These are phyloP conservation scores for Rhizopogon vinicolor DNA, from an alignment of 768 basidiomycete species.

Conservation along the genomic window DNA sequence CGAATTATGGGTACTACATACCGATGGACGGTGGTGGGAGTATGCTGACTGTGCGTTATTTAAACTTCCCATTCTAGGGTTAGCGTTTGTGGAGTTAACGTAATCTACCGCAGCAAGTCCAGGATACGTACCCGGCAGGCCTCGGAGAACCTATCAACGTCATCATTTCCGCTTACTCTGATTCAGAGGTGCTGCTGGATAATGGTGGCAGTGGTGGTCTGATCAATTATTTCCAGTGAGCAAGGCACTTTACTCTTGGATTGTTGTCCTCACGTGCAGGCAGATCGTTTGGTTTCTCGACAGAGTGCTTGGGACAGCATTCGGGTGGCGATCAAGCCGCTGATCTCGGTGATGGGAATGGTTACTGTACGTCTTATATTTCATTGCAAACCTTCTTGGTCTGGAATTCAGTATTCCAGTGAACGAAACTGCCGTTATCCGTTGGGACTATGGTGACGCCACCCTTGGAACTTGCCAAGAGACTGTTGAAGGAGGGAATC, in stretches of 20 bases:
- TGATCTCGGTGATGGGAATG: slow-evolving; percentile 81
- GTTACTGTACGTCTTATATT: slow-evolving; percentile 44
- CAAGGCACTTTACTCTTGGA: not conserved
- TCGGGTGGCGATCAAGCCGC: slow-evolving; percentile 63
- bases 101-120: slow-evolving; percentile 37
- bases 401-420: slow-evolving; percentile 32
- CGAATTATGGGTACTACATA: slow-evolving; percentile 50
- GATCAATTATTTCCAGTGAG: slow-evolving; percentile 78
- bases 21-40: slow-evolving; percentile 56
- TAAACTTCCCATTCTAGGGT: not conserved
- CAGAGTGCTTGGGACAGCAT: slow-evolving; percentile 85
- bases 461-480: slow-evolving; percentile 83
- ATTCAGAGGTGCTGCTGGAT: slow-evolving; percentile 60
- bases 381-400: not conserved
- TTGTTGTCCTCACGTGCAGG: not conserved
- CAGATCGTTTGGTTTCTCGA: slow-evolving; percentile 68
- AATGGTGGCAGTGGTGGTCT: slow-evolving; percentile 62
- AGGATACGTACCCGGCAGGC: slow-evolving; percentile 58
- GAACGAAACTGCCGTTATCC: slow-evolving; percentile 80
- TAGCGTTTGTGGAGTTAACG: not conserved
- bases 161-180: slow-evolving; percentile 76
- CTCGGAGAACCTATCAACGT: slow-evolving; percentile 86
- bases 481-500: slow-evolving; percentile 81
- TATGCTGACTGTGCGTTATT: slow-evolving; percentile 62
- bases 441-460: slow-evolving; percentile 81